Base-by-base conservation (phyloP, 352 stramenopile species). In the Pythium coloratum region DNA sequence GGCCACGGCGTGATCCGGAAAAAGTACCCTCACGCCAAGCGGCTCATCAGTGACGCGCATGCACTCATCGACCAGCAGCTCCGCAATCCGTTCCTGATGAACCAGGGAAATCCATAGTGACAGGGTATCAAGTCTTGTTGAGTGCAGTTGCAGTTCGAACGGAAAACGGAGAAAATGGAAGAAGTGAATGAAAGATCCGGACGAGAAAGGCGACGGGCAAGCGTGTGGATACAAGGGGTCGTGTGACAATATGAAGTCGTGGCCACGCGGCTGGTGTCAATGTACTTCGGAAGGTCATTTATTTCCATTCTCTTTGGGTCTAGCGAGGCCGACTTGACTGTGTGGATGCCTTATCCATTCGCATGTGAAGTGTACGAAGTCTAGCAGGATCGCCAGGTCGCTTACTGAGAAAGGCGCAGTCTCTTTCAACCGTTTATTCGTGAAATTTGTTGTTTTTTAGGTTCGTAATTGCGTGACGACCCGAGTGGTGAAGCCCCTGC, bases 1-100 rank as follows among this genome's bases (percentile, higher is more conserved):
- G 75, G 78, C 16, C 76, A 89, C 51, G 83, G 83, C 9, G 70
- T 79, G 40, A 88, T 90, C 55, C 83, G 83, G 12, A 84, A 81
- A 49, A 86, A 88, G 30, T 72, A 80, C 24, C 73, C 82, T 2
- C 83, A 89, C 56, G 81, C 81, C 44, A 91, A 90, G 72, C 77
- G 77, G 33, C 67, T 91, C 14, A 78, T 91, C 36, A 72, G 65
- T 7, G 73, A 88, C 0, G 79, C 83, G 8, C 64, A 80, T 30
- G 53, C 70, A n/a, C 67, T 89, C 18, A 76, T 89, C 1, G 76
- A 81, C 46, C 66, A 80, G 30, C 62, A 77, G 26, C 36, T 67
- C 12, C 65, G 49, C 9, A 75, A 40, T 44, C 69, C 69, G 10
- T 75, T 75, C 47, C 62, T 46, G 12, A 68, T 75, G 63, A 70